Evolutionary conservation across 805 yeast species (phyloP), one percentile per base, ranked within the genome.

Genomic region (Yarrowia osloensis): DNA sequence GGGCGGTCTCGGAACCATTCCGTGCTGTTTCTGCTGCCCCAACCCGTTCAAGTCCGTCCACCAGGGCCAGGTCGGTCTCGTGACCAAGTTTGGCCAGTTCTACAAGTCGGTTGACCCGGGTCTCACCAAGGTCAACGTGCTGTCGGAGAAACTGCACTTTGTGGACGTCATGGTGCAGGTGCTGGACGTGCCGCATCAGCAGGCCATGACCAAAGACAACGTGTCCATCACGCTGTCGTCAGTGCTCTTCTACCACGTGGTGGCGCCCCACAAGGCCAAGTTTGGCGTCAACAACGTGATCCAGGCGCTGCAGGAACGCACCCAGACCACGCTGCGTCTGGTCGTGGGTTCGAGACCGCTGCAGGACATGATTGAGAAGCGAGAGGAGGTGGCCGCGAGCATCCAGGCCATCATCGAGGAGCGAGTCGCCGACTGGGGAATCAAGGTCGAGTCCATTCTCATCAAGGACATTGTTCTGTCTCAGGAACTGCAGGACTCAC

Each of bases 361-460:
- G 71, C 92, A 88, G 77, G 91, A 88, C 71, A 88, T 87, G 24
- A 87, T 88, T 71, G 91, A 88, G 73, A 85, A 87, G 74, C 78
- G 92, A 70, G 91, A 87, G 71, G 89, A 87, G 74, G 82, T 88
- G 69, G 91, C 91, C 22, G 84, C 80, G 59, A 79, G 88, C 26
- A 88, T 88, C 71, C 87, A 84, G 73, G 82, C 79, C 67, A 83
- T 87, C 68, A 88, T 88, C 68, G 74, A 85, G 39, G 84, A 82
- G 69, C 85, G 90, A 12, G 90, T 89, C 4, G 77, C 79, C 40
- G 84, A 81, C 68, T 88, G 92, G 92, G 92, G 92, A 72, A 89
- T 87, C 40, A 79, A 81, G 69, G 83, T 88, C 68, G 91, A 88
- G 76, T 81, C 87, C 63, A 86, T 88, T 69, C 80, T 88, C 70